These are phyloP conservation scores for Lupinus albus DNA, from an alignment of 306 rosid species.

Conservation along the genomic window DNA sequence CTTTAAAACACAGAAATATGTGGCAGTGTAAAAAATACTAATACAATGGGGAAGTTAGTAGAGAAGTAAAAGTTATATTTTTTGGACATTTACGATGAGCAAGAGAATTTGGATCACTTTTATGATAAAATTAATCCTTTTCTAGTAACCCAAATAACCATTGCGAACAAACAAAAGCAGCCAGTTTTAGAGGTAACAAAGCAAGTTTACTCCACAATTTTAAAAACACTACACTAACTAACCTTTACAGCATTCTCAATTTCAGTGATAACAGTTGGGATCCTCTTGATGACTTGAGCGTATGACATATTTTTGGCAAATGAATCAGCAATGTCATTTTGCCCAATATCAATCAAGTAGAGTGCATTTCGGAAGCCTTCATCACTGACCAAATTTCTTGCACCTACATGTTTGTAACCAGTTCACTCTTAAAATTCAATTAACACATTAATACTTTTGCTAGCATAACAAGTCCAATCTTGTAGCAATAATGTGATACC, in stretches of 20 bases:
- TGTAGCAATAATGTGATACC: too few relatives aligned
- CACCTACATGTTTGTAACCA: conserved; percentile 48
- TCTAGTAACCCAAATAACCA: not conserved
- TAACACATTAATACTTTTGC: conserved; percentile 5
- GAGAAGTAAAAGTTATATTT: too few relatives aligned
- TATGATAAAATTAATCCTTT: not conserved
- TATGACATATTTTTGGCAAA: conserved; percentile 64
- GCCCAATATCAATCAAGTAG: conserved; percentile 91
- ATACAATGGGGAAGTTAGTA: not conserved
- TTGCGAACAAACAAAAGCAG: not conserved
- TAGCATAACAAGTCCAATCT: conserved; percentile 17
- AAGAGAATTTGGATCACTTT: not conserved
- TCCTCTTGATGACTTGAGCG: conserved; percentile 56
- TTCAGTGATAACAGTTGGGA: conserved; percentile 64
- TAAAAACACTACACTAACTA: conserved; percentile 33
- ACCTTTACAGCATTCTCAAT: conserved; percentile 69
- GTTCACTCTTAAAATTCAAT: conserved; percentile 18
- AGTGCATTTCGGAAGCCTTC: conserved; percentile 72
- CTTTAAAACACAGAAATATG: not conserved
- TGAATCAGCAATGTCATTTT: conserved; percentile 83
- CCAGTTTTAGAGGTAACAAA: not conserved
- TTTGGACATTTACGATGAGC: not conserved
- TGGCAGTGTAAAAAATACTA: not conserved
- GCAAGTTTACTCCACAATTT: not conserved
- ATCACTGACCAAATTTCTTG: conserved; percentile 49